These are phyloP conservation scores for Hanseniaspora gamundiae DNA, from an alignment of 1,139 yeast genomes.

Conservation along the genomic window DNA sequence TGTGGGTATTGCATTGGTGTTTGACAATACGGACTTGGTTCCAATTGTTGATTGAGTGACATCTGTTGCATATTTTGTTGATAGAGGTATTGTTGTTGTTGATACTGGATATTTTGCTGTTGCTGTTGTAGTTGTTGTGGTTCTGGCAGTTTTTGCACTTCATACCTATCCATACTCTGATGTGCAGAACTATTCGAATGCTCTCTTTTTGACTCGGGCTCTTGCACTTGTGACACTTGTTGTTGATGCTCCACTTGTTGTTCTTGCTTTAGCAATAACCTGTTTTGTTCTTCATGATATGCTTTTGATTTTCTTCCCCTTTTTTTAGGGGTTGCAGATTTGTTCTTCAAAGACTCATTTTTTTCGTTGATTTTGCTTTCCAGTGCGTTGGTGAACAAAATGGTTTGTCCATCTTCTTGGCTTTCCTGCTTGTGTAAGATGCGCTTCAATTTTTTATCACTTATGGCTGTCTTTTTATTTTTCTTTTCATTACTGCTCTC, in stretches of 20 bases:
- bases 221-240: slow-evolving; percentile 7
- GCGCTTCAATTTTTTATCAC: too few species aligned
- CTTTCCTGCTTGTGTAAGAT: too few species aligned
- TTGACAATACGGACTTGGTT: too few species aligned
- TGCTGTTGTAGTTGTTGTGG: not conserved
- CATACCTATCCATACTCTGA: too few species aligned
- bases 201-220: too few species aligned
- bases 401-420: too few species aligned
- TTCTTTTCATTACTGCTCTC: not conserved
- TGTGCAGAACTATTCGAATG: not conserved
- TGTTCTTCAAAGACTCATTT: too few species aligned
- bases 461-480: slow-evolving; percentile 2
- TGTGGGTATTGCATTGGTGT: not conserved
- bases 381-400: too few species aligned
- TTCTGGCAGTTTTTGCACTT: not conserved
- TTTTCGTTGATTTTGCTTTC: too few species aligned
- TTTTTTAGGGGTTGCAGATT: not conserved
- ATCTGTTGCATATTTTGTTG: not conserved
- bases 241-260: slow-evolving; percentile 9
- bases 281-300: not conserved
- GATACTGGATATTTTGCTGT: not conserved
- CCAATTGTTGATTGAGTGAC: not conserved
- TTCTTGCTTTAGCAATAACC: not conserved
- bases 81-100: not conserved
- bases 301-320: not conserved